Evolutionary conservation across 2,329 filamentous ascomycete species (phyloP).

Genomic region (Sporothrix luriei): DNA sequence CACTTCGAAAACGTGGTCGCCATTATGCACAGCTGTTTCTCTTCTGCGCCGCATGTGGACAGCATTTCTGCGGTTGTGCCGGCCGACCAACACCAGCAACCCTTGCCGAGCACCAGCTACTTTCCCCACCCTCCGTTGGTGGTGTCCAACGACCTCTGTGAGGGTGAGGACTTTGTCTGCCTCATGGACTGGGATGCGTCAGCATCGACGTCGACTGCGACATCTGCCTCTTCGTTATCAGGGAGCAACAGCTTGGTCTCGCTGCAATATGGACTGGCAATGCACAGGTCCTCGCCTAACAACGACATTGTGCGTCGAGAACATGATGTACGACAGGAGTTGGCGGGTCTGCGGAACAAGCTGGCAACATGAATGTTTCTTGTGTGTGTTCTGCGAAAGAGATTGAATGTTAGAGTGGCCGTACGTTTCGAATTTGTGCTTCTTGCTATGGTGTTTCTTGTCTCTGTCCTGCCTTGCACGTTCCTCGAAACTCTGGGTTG

Average conservation of each 20-base stretch:
- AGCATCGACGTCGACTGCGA: not conserved
- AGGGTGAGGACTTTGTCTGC: not conserved
- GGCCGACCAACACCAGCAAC: not conserved
- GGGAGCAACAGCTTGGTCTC: not conserved
- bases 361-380: not conserved
- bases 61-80: not conserved
- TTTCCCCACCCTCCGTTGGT: conserved; percentile 28
- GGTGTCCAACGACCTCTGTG: not conserved
- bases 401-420: not conserved
- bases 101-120: not conserved
- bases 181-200: conserved; percentile 23
- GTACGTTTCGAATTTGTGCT: not conserved
- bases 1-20: conserved; percentile 37
- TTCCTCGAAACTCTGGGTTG: not conserved
- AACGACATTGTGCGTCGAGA: conserved; percentile 23
- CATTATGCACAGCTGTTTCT: conserved; percentile 18
- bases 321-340: conserved; percentile 28
- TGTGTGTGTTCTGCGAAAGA: not conserved
- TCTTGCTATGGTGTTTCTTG: not conserved
- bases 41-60: not conserved
- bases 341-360: conserved; percentile 26
- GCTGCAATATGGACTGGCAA: conserved; percentile 1
- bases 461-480: not conserved
- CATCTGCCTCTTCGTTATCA: not conserved
- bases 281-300: not conserved